Conservation (phyloP, 1,284 basidiomycete species). For the Afroboletus lepidellus region DNA sequence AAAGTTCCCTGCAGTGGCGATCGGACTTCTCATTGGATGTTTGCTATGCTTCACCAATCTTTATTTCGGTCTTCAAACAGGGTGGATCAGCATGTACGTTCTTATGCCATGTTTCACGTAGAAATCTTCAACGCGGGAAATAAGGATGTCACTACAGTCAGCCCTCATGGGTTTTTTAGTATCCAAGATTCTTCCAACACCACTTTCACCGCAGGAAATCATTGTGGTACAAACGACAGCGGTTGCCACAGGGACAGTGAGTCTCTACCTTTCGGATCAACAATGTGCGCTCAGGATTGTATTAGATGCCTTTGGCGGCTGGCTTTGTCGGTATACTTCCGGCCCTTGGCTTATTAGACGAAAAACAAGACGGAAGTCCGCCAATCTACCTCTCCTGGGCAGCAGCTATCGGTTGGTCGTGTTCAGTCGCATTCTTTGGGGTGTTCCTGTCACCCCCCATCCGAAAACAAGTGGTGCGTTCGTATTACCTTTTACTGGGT, state of each 20-base stretch:
- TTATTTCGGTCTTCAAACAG: constrained; percentile 76
- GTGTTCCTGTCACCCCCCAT: constrained; percentile 94
- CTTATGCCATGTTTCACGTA: not conserved
- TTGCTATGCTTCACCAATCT: constrained; percentile 75
- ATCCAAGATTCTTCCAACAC: constrained; percentile 69
- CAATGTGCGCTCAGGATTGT: not conserved
- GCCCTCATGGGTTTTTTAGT: constrained; percentile 89
- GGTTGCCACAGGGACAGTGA: constrained; percentile 80
- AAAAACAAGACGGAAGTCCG: constrained; percentile 71
- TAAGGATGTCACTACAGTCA: constrained; percentile 94
- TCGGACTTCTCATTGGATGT: constrained; percentile 69
- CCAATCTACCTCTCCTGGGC: constrained; percentile 76
- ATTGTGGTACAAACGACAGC: constrained; percentile 95
- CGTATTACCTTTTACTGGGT: not conserved
- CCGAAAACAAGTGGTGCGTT: constrained; percentile 84
- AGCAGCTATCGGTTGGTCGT: constrained; percentile 79
- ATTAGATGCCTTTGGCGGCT: constrained; percentile 83
- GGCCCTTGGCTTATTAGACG: constrained; percentile 77
- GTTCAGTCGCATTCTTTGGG: constrained; percentile 89
- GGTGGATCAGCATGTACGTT: constrained; percentile 70
- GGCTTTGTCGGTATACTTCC: constrained; percentile 95
- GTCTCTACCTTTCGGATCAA: constrained; percentile 13
- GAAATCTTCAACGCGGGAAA: constrained; percentile 1
- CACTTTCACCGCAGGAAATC: constrained; percentile 86
- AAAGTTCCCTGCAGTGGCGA: constrained; percentile 46